Conservation (phyloP, 2,329 filamentous ascomycete species). For the Penicillium sp. region DNA sequence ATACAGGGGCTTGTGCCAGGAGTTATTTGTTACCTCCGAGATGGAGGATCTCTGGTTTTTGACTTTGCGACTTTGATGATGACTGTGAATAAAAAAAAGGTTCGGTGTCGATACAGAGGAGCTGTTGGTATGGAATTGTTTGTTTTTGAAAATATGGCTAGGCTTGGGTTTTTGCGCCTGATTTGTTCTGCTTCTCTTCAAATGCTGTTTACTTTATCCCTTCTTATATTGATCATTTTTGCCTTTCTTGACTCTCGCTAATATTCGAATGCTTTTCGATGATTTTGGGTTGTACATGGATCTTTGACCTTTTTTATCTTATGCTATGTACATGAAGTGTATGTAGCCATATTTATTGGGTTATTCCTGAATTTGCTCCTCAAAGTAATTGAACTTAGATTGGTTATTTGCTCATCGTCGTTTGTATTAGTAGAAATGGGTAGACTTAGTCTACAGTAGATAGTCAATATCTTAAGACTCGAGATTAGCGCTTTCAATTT, state of each 20-base stretch:
- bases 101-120: constrained; percentile 8
- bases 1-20: constrained; percentile 10
- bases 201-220: constrained; percentile 2
- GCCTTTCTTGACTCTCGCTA: constrained; percentile 16
- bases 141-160: constrained; percentile 9
- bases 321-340: constrained; percentile 1
- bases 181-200: constrained; percentile 6
- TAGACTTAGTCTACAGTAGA: no score
- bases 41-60: no score
- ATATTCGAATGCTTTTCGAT: constrained; percentile 5
- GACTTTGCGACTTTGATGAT: constrained; percentile 3
- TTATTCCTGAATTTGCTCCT: no score
- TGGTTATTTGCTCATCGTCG: no score
- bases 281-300: constrained; percentile 14
- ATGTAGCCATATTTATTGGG: no score
- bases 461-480: no score
- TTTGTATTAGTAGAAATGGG: no score
- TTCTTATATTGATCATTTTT: constrained; percentile 14
- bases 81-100: constrained; percentile 21
- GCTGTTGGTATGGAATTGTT: not conserved
- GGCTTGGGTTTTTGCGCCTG: constrained; percentile 1
- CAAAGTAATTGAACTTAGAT: no score
- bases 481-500: no score
- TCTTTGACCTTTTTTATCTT: constrained; percentile 3
- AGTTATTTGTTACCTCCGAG: constrained; percentile 16